phyloP scores from a whole-genome alignment of 78 protist genomes.

The Dictyostelium firmibasis region DNA sequence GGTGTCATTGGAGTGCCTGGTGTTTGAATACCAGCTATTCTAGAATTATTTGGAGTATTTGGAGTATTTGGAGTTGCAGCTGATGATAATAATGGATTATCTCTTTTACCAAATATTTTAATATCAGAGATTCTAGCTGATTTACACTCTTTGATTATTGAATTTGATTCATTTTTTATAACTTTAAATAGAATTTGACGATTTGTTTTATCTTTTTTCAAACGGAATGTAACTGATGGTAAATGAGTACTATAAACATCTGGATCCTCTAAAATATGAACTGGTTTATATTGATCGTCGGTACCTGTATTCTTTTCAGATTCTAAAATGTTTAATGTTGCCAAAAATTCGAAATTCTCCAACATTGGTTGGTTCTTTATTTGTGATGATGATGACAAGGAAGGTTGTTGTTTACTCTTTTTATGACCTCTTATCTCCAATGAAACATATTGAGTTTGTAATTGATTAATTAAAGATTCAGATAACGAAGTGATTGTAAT shows the following conservation, averaged over 20 bases:
- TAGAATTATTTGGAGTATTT: constrained; percentile 45
- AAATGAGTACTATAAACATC: neutral
- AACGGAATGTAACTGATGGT: constrained; percentile 58
- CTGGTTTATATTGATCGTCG: constrained; percentile 41
- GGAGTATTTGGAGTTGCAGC: constrained; percentile 34
- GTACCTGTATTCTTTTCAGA: neutral
- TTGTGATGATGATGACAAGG: neutral
- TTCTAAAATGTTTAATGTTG: constrained; percentile 51
- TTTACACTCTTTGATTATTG: constrained; percentile 28
- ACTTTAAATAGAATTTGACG: constrained; percentile 50
- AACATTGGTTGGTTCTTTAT: constrained; percentile 24
- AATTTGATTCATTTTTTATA: neutral
- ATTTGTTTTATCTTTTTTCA: constrained; percentile 13
- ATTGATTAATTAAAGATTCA: constrained; percentile 2
- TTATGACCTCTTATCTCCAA: constrained; percentile 57
- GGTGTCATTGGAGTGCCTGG: constrained; percentile 73
- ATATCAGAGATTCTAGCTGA: constrained; percentile 31
- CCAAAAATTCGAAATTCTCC: constrained; percentile 50
- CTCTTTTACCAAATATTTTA: constrained; percentile 40
- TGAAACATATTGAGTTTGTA: constrained; percentile 54
- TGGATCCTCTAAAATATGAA: constrained; percentile 57
- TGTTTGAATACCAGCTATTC: neutral
- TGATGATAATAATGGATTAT: constrained; percentile 4
- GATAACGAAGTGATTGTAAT: neutral
- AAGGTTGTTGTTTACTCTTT: neutral